Evolutionary conservation across 805 yeast species (phyloP), one percentile per base, ranked within the genome.

Genomic region (Myxozyma lipomycoides): DNA sequence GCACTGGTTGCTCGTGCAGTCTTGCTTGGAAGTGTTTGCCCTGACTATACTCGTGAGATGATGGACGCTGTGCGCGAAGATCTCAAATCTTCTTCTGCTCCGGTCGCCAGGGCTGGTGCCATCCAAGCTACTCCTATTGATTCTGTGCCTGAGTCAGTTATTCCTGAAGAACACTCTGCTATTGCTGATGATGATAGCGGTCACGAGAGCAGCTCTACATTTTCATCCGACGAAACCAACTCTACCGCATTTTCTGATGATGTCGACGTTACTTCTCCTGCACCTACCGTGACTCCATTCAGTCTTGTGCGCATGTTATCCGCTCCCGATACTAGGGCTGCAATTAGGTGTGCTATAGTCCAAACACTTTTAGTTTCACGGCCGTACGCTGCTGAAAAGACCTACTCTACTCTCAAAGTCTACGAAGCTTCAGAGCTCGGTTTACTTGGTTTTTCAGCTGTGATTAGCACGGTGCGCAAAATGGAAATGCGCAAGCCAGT

Each of bases 381-480:
- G 12, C 54, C 58, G 10, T 48, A 48, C 26, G 51, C 35, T 21
- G 59, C 59, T 28, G 60, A 48, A 49, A 51, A 51, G 40, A n/a
- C 49, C 4, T 56, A 45, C 39, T 21, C 49, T n/a, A 30, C 47
- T 9, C 28, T 51, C 15, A 51, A 51, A 46, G 44, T 42, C 3
- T 40, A 51, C 41, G 51, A 49, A 15, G 51, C 57, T 21, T 38
- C 48, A 37, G 57, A 56, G 28, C 55, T 67, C 18, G 69, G 66
- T 3, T 47, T 67, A 19, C 56, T 67, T n/a, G 70, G 67, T 18
- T 66, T 67, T 51, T 64, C 58, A 6, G 61, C 69, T 4, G 54
- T 66, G 17, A 48, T 58, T 46, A 52, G 50, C 48, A 43, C 61
- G 49, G 43, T 48, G 41, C 51, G 55, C 52, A 48, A 49, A 62